Conservation (phyloP, 495 filamentous ascomycete genomes). For the Aspergillus biplanus region DNA sequence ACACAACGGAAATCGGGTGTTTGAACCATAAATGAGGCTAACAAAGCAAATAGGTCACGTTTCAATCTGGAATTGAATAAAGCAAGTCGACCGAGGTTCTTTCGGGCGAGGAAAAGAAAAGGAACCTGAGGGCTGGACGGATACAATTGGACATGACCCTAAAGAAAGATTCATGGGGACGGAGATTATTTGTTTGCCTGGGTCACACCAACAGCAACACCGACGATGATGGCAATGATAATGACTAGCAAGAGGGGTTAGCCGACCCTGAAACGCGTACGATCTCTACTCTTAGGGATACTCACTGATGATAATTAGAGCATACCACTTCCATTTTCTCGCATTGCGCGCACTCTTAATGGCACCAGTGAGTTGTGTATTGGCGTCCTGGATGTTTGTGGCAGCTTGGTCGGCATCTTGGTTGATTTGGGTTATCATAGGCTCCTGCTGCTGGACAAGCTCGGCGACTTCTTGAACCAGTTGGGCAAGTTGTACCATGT, state of each 20-base stretch:
- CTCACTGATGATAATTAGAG: conserved; percentile 79
- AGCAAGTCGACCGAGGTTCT: too few relatives aligned
- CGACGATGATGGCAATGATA: conserved; percentile 55
- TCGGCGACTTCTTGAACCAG: conserved; percentile 85
- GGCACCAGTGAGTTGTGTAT: conserved; percentile 75
- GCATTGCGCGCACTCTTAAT: conserved; percentile 77
- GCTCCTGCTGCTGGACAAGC: conserved; percentile 82
- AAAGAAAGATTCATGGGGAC: background rate
- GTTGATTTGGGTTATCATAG: conserved; percentile 74
- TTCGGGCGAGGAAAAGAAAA: background rate
- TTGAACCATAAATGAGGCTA: conserved; percentile 3
- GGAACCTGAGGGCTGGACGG: background rate
- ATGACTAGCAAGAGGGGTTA: conserved; percentile 38
- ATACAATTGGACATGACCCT: background rate
- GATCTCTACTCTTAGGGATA: conserved; percentile 28
- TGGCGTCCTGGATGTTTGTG: conserved; percentile 78
- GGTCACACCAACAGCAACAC: conserved; percentile 53
- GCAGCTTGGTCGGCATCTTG: conserved; percentile 78
- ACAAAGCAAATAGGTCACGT: conserved; percentile 8
- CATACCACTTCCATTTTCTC: conserved; percentile 98
- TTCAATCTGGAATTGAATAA: too few relatives aligned
- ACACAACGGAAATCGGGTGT: conserved; percentile 6
- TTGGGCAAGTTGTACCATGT: conserved; percentile 81
- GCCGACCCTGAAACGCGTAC: background rate
- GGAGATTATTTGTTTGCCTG: conserved; percentile 34